Evolutionary conservation across 345 rosid species (phyloP), one percentile per base, ranked within the genome.

Genomic region (Syzygium aromaticum): DNA sequence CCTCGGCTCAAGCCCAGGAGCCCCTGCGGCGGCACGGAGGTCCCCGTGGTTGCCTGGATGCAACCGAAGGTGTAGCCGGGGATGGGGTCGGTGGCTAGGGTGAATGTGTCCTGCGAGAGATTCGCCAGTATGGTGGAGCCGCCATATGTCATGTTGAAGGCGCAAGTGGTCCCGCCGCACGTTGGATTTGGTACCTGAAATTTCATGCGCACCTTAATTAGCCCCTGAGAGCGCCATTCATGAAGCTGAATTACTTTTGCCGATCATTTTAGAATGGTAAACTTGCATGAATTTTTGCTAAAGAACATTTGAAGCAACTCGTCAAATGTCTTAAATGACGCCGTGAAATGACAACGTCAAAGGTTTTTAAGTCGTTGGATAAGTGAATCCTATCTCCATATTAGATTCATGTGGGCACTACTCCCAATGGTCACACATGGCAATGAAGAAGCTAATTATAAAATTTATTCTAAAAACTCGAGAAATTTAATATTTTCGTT

Each of bases 1-100:
- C 99, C 99, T 56, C 99, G 94, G 38, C 98, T 97, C 14, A 96
- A 87, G 16, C 99, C 99, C 90, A 96, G 84, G 0, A 98, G 94
- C 10, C 99, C 99, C 89, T 98, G 99, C 0, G 97, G 94, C 22
- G 99, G 99, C 25, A 93, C 51, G 4, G 99, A 94, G 89, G 89
- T 91, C 87, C 99, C 99, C 0, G 95, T 88, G 89, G 95, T 86
- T 51, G 92, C 92, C 84, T 91, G 92, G 88, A 98, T 91, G 92
- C 99, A 96, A 3, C 99, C 99, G 51, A 98, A 96, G 46, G 98
- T 92, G 95, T 91, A 98, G 93, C 25, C 30, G 5, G 97, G 94
- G 87, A 95, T 89, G 2, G 90, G 53, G 87, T 96, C 97, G 3
- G 88, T 88, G 88, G 97, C 94, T n/a, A 96, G 88, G 27, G 92